phyloP scores from a whole-genome alignment of 352 stramenopile species.

The Sclerospora graminicola region DNA sequence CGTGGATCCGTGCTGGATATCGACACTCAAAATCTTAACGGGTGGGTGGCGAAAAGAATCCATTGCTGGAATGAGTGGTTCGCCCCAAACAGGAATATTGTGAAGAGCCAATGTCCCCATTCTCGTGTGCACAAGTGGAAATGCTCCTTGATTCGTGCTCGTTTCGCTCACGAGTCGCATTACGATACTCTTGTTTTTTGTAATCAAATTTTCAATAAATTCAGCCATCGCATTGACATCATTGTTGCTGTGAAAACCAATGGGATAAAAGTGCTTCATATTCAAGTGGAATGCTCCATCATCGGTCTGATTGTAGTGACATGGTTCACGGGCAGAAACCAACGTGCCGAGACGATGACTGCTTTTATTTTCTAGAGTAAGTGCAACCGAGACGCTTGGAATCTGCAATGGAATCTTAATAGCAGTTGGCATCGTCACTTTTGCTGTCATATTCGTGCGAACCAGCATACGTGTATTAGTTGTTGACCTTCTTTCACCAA shows the following conservation, averaged over 20 bases:
- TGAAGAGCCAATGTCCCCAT: slow-evolving; percentile 63
- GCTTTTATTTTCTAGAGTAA: slow-evolving; percentile 38
- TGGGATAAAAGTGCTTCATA: slow-evolving; percentile 58
- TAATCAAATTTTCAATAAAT: slow-evolving; percentile 54
- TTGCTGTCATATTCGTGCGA: slow-evolving; percentile 51
- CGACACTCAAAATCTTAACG: slow-evolving; percentile 46
- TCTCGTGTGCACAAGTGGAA: slow-evolving; percentile 52
- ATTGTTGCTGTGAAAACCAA: slow-evolving; percentile 30
- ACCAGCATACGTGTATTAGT: slow-evolving; percentile 69
- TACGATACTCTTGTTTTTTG: slow-evolving; percentile 43
- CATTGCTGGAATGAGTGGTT: slow-evolving; percentile 50
- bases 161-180: slow-evolving; percentile 38
- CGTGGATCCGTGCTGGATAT: slow-evolving; percentile 44
- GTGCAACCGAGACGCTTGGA: slow-evolving; percentile 45
- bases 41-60: slow-evolving; percentile 54
- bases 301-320: slow-evolving; percentile 50
- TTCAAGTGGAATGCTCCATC: slow-evolving; percentile 57
- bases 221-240: slow-evolving; percentile 36
- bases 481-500: slow-evolving; percentile 6
- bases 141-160: slow-evolving; percentile 36
- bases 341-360: slow-evolving; percentile 33
- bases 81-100: slow-evolving; percentile 48
- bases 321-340: slow-evolving; percentile 38
- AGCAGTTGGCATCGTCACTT: slow-evolving; percentile 58
- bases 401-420: slow-evolving; percentile 64